These are phyloP conservation scores for Leccinum fuscescens DNA, from an alignment of 1,284 basidiomycete species.

Conservation along the genomic window DNA sequence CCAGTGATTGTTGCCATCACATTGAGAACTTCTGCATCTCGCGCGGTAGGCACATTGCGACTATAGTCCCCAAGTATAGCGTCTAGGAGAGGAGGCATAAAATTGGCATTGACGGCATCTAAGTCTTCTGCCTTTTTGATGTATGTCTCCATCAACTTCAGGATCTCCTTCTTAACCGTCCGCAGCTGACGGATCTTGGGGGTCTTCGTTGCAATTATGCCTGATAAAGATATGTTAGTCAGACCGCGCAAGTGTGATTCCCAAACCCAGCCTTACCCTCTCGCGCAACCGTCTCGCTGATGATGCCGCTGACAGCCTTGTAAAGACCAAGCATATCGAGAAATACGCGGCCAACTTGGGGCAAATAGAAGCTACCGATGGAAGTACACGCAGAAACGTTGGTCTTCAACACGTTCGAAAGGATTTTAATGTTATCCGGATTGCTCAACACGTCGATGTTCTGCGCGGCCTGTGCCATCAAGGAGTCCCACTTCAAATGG, in stretches of 20 bases:
- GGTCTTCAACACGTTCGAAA: slow-evolving; percentile 97
- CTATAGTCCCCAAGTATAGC: slow-evolving; percentile 97
- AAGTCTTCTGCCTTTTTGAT: slow-evolving; percentile 96
- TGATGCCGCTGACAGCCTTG: slow-evolving; percentile 97
- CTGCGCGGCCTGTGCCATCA: slow-evolving; percentile 95
- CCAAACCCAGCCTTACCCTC: slow-evolving; percentile 57
- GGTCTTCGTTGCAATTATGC: slow-evolving; percentile 93
- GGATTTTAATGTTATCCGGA: slow-evolving; percentile 94
- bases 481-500: slow-evolving; percentile 81
- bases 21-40: slow-evolving; percentile 97
- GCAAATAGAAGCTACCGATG: slow-evolving; percentile 95
- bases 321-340: slow-evolving; percentile 98
- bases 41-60: slow-evolving; percentile 88
- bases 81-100: slow-evolving; percentile 95
- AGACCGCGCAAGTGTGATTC: background rate
- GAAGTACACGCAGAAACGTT: slow-evolving; percentile 98
- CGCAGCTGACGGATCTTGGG: slow-evolving; percentile 93
- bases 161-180: slow-evolving; percentile 98
- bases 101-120: slow-evolving; percentile 86
- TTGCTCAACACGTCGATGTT: slow-evolving; percentile 92
- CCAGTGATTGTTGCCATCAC: slow-evolving; percentile 97
- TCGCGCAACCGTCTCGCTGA: slow-evolving; percentile 88
- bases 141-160: slow-evolving; percentile 97
- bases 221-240: slow-evolving; percentile 39
- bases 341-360: slow-evolving; percentile 95